phyloP scores from a whole-genome alignment of 192 early-diverging fungal genomes.

The Phlyctochytrium bullatum region DNA sequence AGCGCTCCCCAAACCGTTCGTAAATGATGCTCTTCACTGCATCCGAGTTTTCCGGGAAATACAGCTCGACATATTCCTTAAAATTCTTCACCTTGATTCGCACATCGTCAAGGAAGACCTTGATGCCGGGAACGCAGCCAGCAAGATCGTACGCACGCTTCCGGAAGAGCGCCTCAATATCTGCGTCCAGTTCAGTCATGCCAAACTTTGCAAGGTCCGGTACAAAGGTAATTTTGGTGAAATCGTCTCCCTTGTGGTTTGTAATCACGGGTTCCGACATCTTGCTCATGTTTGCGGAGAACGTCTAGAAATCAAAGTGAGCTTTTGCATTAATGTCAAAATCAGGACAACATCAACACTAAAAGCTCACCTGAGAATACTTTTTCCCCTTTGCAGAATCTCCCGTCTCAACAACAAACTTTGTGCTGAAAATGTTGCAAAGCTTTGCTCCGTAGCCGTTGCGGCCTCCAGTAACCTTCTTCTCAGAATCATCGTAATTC shows the following conservation, averaged over 20 bases:
- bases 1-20: slow-evolving; percentile 75
- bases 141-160: slow-evolving; percentile 95
- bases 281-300: slow-evolving; percentile 86
- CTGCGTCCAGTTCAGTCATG: slow-evolving; percentile 83
- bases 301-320: slow-evolving; percentile 28
- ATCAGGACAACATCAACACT: no score
- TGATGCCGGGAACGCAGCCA: slow-evolving; percentile 77
- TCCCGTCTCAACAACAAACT: slow-evolving; percentile 91
- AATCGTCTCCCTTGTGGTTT: slow-evolving; percentile 67
- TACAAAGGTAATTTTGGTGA: slow-evolving; percentile 89
- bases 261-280: slow-evolving; percentile 75
- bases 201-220: slow-evolving; percentile 90
- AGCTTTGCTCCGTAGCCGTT: slow-evolving; percentile 88
- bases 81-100: slow-evolving; percentile 82
- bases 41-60: slow-evolving; percentile 35
- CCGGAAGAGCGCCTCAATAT: slow-evolving; percentile 80
- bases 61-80: slow-evolving; percentile 87
- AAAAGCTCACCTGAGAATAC: slow-evolving; percentile 67
- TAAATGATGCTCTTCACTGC: slow-evolving; percentile 54
- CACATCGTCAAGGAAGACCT: slow-evolving; percentile 83
- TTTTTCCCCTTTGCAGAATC: slow-evolving; percentile 68
- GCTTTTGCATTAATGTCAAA: slow-evolving; percentile 17
- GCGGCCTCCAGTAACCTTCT: slow-evolving; percentile 93
- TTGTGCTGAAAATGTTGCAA: slow-evolving; percentile 94
- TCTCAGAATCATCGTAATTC: slow-evolving; percentile 94